Percentiles rank a stretch among this genome's conserved stretches.
Evolutionary conservation across 2,329 filamentous ascomycete species (phyloP).

Genomic region (Fusarium bactridioides): DNA sequence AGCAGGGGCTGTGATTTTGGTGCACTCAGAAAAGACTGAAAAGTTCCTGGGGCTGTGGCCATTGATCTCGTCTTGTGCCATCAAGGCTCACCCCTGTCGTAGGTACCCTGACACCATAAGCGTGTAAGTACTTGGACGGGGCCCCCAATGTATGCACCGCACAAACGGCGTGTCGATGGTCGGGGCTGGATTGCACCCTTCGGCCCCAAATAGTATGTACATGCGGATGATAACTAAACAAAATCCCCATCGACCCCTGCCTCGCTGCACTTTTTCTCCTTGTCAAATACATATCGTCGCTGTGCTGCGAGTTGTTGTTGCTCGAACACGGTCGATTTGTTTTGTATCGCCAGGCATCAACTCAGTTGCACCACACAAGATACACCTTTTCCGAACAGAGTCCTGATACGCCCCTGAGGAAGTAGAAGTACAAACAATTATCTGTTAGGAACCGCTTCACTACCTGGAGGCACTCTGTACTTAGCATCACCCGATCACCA

Average conservation of each 20-base stretch:
- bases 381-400: too few relatives aligned
- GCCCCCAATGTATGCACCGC: conserved; percentile 9
- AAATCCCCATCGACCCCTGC: conserved; percentile 28
- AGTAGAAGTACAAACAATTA: too few relatives aligned
- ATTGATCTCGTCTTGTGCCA: too few relatives aligned
- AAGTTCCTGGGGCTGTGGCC: not conserved
- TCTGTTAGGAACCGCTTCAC: too few relatives aligned
- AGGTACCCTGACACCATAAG: not conserved
- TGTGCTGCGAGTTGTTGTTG: not conserved
- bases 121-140: not conserved
- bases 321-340: conserved; percentile 7
- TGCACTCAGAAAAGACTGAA: not conserved
- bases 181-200: not conserved
- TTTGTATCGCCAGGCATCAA: too few relatives aligned
- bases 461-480: too few relatives aligned
- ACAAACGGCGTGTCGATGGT: not conserved
- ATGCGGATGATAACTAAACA: conserved; percentile 12
- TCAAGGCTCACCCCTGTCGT: conserved; percentile 12
- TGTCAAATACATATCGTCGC: not conserved
- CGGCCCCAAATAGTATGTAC: conserved; percentile 1
- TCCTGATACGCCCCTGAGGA: too few relatives aligned
- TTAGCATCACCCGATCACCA: too few relatives aligned
- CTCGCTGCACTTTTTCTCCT: not conserved
- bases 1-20: conserved; percentile 15
- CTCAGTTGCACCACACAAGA: too few relatives aligned